Base-by-base conservation (phyloP, 352 stramenopile species). In the Pythium coloratum region DNA sequence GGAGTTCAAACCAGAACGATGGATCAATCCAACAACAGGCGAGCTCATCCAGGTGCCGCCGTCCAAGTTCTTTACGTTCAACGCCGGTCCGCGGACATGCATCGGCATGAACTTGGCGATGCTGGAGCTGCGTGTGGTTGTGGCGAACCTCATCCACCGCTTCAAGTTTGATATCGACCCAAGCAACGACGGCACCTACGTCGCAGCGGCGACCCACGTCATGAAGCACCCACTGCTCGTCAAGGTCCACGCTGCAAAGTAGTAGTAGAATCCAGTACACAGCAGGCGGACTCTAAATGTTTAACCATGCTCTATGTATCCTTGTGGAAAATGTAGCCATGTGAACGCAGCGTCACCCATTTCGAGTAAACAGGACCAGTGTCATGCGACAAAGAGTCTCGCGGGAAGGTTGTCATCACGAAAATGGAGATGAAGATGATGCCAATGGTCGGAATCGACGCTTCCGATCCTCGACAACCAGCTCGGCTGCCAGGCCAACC, bases 1-100 rank as follows among this genome's bases (percentile, higher is more conserved):
- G 1, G 44, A 51, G n/a, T 51, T 51, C 18, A 51, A 51, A n/a
- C 44, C 44, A 28, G 44, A 89, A 40, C 76, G 82, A 7, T 89
- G 74, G 73, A 69, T 90, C 30, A 70, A 75, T 28, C 28, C 46
- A 6, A 24, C 24, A 1, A 69, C 46, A 1, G 28, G 40, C 26
- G 60, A 62, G 42, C 32, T 57, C 16, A 58, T 55, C 14, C 54
- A 61, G 13, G 49, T 62, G 24, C 56, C 60, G 36, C 28, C 55
- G 8, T 62, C 64, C 64, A 66, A 68, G 55, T 86, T 83, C 49
- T 70, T 72, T 12, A 69, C 32, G 14, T 87, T 88, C 55, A 53
- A 77, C 20, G 73, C 70, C 0, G 79, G 79, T 20, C 71, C 67
- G 0, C 75, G 79, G 20, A 65, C 71, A n/a, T 88, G 79, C 47